Percentiles rank a stretch among this genome's conserved stretches.
phyloP scores from a whole-genome alignment of 73 alveolate species.

The Blepharisma japonicum region DNA sequence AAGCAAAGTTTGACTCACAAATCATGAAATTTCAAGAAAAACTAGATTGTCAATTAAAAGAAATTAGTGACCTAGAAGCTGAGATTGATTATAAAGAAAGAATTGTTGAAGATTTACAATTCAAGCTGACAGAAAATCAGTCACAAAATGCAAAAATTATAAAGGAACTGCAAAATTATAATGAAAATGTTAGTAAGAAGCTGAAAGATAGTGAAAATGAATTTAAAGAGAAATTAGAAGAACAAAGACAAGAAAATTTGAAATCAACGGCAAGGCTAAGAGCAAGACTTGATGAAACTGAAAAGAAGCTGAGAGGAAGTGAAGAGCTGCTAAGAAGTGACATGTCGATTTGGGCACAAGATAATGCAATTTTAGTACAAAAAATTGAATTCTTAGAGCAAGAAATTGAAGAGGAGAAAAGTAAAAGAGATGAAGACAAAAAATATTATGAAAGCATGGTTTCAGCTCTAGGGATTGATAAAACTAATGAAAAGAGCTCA shows the following conservation, averaged over 20 bases:
- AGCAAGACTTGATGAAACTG: conserved; percentile 21
- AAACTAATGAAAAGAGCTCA: neutral
- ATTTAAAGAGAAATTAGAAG: neutral
- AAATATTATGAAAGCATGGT: neutral
- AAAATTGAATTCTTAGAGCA: conserved; percentile 14
- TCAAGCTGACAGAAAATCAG: neutral
- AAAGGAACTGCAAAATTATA: neutral
- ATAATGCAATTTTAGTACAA: neutral
- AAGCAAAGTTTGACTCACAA: neutral
- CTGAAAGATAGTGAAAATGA: conserved; percentile 10
- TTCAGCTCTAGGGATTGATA: neutral
- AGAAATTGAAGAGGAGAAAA: conserved; percentile 14
- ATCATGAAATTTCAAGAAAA: conserved; percentile 18
- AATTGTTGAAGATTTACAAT: neutral
- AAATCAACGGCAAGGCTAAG: neutral
- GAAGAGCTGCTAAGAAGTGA: neutral
- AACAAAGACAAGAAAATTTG: neutral
- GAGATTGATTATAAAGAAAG: conserved; percentile 9
- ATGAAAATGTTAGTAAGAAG: neutral
- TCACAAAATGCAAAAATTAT: neutral
- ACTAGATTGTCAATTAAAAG: neutral
- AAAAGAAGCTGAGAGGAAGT: neutral
- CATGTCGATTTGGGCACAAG: no score
- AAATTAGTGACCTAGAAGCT: neutral
- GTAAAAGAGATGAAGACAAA: conserved; percentile 10